A percentile compares a stretch with the other conserved stretches of the same genome.
phyloP scores from a whole-genome alignment of 176 grass and related monocot genomes.

The Rhipidocladum racemiflorum region DNA sequence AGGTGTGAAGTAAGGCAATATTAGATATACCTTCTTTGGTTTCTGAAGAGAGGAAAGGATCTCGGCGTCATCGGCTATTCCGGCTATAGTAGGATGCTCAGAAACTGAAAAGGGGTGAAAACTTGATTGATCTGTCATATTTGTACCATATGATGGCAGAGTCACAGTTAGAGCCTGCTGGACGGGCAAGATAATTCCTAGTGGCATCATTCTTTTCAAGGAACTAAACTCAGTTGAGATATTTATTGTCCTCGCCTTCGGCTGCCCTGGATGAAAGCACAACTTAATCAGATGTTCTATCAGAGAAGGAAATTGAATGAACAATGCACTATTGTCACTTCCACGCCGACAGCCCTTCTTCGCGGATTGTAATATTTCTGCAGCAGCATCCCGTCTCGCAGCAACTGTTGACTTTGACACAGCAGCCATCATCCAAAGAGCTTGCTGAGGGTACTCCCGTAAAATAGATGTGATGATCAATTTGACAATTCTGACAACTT shows the following conservation, averaged over 20 bases:
- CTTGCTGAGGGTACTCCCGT: conserved; percentile 88
- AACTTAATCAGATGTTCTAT: conserved; percentile 91
- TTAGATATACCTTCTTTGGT: conserved; percentile 78
- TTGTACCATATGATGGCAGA: conserved; percentile 75
- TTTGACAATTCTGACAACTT: conserved; percentile 71
- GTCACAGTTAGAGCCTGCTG: conserved; percentile 93
- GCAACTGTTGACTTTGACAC: conserved; percentile 88
- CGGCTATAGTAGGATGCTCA: conserved; percentile 87
- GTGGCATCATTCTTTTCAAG: conserved; percentile 98
- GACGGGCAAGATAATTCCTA: conserved; percentile 93
- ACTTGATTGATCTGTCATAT: conserved; percentile 46
- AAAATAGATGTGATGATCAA: conserved; percentile 69
- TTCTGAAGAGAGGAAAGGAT: conserved; percentile 93
- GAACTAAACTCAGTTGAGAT: conserved; percentile 95
- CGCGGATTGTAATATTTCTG: conserved; percentile 77
- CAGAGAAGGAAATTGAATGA: conserved; percentile 75
- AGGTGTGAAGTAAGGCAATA: conserved; percentile 22
- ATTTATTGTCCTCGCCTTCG: conserved; percentile 71
- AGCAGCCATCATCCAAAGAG: conserved; percentile 99
- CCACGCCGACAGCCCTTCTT: conserved; percentile 63
- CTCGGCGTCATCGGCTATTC: conserved; percentile 89
- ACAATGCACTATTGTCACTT: conserved; percentile 54
- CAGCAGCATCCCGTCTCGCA: conserved; percentile 73
- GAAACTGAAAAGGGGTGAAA: conserved; percentile 79
- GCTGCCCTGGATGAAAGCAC: conserved; percentile 85